phyloP scores from a whole-genome alignment of 164 flowering plant genomes.

The Cinnamomum micranthum region DNA sequence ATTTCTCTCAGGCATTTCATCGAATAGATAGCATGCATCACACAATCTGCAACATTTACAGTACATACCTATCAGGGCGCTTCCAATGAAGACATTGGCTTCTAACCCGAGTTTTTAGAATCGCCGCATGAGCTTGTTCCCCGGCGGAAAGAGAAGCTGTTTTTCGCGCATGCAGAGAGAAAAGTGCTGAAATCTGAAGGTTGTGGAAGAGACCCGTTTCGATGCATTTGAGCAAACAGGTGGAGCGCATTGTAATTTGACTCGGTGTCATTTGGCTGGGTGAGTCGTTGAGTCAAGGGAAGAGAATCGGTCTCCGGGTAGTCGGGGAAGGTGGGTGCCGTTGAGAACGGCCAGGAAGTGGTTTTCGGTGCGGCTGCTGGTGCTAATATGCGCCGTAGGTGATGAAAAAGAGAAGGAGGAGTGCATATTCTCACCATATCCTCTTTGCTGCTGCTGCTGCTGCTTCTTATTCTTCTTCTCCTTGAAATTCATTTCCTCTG shows the following conservation, averaged over 20 bases:
- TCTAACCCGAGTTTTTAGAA: slow-evolving; percentile 30
- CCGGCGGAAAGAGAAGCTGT: slow-evolving; percentile 28
- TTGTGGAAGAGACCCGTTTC: slow-evolving; percentile 4
- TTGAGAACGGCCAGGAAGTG: neutral
- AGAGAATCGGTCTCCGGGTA: neutral
- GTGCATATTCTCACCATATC: neutral
- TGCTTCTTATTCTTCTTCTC: neutral
- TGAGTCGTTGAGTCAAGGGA: neutral
- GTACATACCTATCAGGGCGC: slow-evolving; percentile 46
- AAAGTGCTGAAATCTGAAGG: slow-evolving; percentile 39
- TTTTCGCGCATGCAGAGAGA: slow-evolving; percentile 27
- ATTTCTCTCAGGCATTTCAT: slow-evolving; percentile 25
- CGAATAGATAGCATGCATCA: slow-evolving; percentile 29
- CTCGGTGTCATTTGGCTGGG: neutral
- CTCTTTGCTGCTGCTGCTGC: neutral
- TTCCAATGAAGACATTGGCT: slow-evolving; percentile 37
- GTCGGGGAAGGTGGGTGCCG: neutral
- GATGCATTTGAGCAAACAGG: slow-evolving; percentile 3
- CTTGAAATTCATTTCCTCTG: neutral
- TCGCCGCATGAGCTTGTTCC: slow-evolving; percentile 47
- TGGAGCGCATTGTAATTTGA: neutral
- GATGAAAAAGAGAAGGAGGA: neutral
- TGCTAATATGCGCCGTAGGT: neutral
- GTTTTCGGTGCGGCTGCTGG: neutral
- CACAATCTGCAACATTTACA: slow-evolving; percentile 36